Evolutionary conservation across 2,329 filamentous ascomycete genomes (phyloP), one percentile per base, ranked within the genome.

Genomic region (Scedosporium minutisporum): DNA sequence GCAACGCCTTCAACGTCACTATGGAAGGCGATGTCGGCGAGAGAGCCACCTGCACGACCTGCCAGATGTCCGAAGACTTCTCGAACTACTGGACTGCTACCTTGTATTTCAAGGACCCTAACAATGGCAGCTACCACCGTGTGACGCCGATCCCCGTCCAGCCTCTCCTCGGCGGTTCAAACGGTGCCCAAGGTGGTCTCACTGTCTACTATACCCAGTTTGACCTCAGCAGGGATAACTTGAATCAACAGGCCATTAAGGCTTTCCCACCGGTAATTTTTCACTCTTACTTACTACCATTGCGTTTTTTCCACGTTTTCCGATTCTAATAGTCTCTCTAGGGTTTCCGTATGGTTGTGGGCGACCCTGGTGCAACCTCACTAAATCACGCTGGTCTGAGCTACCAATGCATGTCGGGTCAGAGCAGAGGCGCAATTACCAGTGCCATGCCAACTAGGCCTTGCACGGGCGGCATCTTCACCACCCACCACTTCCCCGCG

Each of bases 91-190:
- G 71, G 72, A 74, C 72, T 0, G 72, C 71, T 4, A 70, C 69
- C 21, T 57, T 75, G 65, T 76, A 73, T 68, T 77, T 75, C 71
- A 69, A 71, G 64, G 66, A 58, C 23, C 68, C 69, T 25, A 65
- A 67, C 27, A 77, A 77, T 64, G 74, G 75, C 18, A 74, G 74
- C 2, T 78, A 69, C 67, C 77, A 78, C 66, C 69, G 76, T n/a
- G 72, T 63, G 57, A 69, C 90, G 67, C 87, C 87, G 72, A 88
- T 48, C 4, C 53, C 55, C 85, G 60, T 82, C 82, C 72, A 82
- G 79, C 66, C 66, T 77, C 46, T 80, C 81, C 65, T 89, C 85
- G 79, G 53, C 61, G 60, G 48, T 4, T 59, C 42, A 10, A 10
- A 63, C 69, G 76, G 76, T 68, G 72, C 72, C 65, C 72, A 60